phyloP scores from a whole-genome alignment of 2,329 filamentous ascomycete species.

The Chalaropsis ovoidea region DNA sequence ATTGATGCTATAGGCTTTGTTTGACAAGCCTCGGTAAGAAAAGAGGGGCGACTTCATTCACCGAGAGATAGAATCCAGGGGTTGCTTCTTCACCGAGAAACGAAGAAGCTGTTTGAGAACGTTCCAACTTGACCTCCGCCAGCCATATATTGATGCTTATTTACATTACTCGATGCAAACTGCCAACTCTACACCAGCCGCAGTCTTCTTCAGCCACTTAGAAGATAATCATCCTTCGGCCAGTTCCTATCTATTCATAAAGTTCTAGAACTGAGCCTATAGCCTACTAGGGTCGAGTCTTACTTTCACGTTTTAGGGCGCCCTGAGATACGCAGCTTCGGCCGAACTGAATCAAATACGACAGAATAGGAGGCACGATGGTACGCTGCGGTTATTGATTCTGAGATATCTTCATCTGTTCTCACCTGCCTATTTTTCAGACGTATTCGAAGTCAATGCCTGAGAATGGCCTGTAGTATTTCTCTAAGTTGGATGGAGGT shows the following conservation, averaged over 20 bases:
- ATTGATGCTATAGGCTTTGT: not conserved
- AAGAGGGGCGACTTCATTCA: not conserved
- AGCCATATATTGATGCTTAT: not conserved
- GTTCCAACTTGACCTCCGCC: not conserved
- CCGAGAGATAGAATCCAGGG: not conserved
- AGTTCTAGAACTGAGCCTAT: not conserved
- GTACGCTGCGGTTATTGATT: no score
- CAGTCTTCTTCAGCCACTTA: not conserved
- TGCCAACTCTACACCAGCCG: not conserved
- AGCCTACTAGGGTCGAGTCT: not conserved
- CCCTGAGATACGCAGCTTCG: not conserved
- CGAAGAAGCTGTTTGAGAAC: not conserved
- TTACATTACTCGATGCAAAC: constrained; percentile 20
- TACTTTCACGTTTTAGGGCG: not conserved
- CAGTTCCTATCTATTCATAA: not conserved
- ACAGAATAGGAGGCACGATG: no score
- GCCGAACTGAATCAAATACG: not conserved
- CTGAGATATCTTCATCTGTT: no score
- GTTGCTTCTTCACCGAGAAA: not conserved
- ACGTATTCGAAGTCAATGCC: no score
- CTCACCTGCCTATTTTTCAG: no score
- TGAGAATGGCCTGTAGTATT: no score
- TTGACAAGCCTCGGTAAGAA: not conserved
- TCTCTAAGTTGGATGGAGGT: no score
- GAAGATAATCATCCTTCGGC: not conserved